These are phyloP conservation scores for Ophiostoma himal-ulmi DNA, from an alignment of 2,329 filamentous ascomycete species.

Conservation along the genomic window DNA sequence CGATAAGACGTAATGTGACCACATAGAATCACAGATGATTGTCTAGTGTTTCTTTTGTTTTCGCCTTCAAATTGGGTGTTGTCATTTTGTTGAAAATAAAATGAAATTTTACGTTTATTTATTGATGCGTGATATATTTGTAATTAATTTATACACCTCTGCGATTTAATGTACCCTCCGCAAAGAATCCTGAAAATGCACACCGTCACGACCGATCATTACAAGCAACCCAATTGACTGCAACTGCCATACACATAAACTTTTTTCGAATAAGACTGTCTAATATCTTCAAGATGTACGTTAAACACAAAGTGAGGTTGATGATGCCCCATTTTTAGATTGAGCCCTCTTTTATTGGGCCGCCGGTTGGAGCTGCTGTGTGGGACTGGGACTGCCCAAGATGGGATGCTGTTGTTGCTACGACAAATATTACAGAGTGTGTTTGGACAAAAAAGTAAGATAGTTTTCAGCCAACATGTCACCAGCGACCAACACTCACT, in stretches of 20 bases:
- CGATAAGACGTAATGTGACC: conserved; percentile 1
- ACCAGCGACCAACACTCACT: too few relatives aligned
- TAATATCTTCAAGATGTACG: background rate
- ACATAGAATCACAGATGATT: background rate
- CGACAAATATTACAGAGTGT: background rate
- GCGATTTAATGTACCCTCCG: background rate
- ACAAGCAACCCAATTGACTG: background rate
- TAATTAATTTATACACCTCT: background rate
- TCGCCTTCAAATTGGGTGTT: background rate
- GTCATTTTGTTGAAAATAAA: background rate
- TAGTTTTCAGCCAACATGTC: background rate
- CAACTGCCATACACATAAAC: background rate
- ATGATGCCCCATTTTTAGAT: conserved; percentile 2
- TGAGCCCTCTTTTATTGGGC: conserved; percentile 14
- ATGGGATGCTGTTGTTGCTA: background rate
- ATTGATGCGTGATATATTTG: background rate
- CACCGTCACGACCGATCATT: background rate
- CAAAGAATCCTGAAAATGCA: background rate
- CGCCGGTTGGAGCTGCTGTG: conserved; percentile 2
- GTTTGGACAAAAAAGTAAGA: too few relatives aligned
- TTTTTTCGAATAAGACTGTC: background rate
- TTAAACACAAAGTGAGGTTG: conserved; percentile 5
- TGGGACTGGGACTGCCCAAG: background rate
- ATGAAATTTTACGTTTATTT: background rate
- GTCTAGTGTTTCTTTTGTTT: background rate